A percentile compares a stretch with the other conserved stretches of the same genome.
Conservation (phyloP, 495 filamentous ascomycete species). For the Viridothelium virens region DNA sequence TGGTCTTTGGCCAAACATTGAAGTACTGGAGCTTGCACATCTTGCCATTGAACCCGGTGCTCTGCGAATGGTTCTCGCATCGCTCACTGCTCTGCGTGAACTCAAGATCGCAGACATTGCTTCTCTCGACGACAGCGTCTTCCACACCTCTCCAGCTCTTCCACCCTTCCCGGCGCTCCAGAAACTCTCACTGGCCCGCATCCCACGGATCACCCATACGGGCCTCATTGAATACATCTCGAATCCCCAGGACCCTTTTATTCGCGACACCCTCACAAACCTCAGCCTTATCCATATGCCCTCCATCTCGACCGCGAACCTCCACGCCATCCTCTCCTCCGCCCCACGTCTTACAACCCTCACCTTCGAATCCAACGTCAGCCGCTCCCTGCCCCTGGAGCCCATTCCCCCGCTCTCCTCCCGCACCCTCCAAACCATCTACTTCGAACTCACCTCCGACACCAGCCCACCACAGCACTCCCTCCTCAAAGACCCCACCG, state of each 20-base stretch:
- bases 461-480: conserved; percentile 40
- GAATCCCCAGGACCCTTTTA: conserved; percentile 32
- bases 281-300: conserved; percentile 48
- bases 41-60: conserved; percentile 65
- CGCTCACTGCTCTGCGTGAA: conserved; percentile 57
- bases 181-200: conserved; percentile 59
- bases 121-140: conserved; percentile 67
- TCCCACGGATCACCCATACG: conserved; percentile 58
- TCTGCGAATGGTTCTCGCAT: conserved; percentile 61
- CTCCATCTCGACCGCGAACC: conserved; percentile 31
- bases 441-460: conserved; percentile 72
- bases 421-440: conserved; percentile 55
- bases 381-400: conserved; percentile 55
- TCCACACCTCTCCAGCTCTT: conserved; percentile 51
- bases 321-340: conserved; percentile 56
- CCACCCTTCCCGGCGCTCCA: conserved; percentile 64
- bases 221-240: conserved; percentile 62
- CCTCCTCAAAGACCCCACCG: conserved; percentile 48
- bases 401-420: conserved; percentile 58
- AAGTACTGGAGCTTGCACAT: conserved; percentile 66
- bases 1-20: conserved; percentile 66
- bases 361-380: conserved; percentile 57
- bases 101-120: conserved; percentile 61
- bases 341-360: conserved; percentile 57
- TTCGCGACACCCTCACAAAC: conserved; percentile 45